Evolutionary conservation across 352 stramenopile species (phyloP).

Genomic region (Chrysophaeum taylorii): DNA sequence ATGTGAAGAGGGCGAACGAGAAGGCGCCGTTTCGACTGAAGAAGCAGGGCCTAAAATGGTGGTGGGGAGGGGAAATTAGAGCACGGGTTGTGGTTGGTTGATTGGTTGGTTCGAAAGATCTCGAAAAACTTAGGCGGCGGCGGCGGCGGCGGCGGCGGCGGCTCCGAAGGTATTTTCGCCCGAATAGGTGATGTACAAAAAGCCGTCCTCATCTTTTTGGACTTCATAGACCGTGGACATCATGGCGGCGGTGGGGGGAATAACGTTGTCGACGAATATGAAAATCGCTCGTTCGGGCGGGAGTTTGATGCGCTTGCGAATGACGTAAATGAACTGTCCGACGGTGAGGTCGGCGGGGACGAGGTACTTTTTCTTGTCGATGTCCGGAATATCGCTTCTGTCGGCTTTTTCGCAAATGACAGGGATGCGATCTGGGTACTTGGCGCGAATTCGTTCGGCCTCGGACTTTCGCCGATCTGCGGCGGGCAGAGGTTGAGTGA

Average conservation of each 20-base stretch:
- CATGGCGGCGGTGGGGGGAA: conserved; percentile 85
- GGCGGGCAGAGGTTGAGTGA: background rate
- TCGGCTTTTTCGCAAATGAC: conserved; percentile 83
- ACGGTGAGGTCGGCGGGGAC: conserved; percentile 91
- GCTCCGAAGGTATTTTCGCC: conserved; percentile 99
- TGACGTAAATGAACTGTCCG: conserved; percentile 98
- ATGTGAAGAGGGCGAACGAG: too few species aligned
- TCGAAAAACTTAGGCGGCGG: too few species aligned
- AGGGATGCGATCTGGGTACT: conserved; percentile 96
- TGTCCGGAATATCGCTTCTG: conserved; percentile 94
- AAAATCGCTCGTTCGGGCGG: conserved; percentile 75
- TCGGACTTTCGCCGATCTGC: conserved; percentile 91
- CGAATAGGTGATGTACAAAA: conserved; percentile 99
- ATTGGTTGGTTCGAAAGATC: too few species aligned
- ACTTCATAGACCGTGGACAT: conserved; percentile 99
- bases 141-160: too few species aligned
- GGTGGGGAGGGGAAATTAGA: too few species aligned
- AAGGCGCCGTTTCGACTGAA: too few species aligned
- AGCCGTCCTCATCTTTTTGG: conserved; percentile 90
- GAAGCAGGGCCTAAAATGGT: too few species aligned
- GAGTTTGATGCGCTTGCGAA: conserved; percentile 94
- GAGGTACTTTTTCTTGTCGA: conserved; percentile 99
- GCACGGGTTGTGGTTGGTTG: too few species aligned
- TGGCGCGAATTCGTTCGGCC: conserved; percentile 90
- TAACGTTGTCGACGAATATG: conserved; percentile 97